Base-by-base conservation (phyloP, 2,329 filamentous ascomycete species). In the Dactylonectria macrodidyma region DNA sequence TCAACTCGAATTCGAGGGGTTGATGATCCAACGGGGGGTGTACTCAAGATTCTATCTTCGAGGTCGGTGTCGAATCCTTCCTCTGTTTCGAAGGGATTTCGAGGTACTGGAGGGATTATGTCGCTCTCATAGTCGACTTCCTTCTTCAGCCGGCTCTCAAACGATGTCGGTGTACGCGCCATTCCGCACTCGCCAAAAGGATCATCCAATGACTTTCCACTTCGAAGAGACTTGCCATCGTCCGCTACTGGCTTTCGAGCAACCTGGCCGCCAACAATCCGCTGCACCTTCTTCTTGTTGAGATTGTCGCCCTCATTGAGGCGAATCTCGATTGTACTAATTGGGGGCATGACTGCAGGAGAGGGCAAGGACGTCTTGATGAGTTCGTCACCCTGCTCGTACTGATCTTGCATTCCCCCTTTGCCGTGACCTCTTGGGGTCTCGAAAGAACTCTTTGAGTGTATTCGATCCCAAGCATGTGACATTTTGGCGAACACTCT, bases 51-150 rank as follows among this genome's bases (percentile, higher is more conserved):
- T 14, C 82, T 80, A 74, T 80, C 77, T 50, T 81, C 77, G 66
- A 84, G 78, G 60, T 83, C 73, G 60, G 74, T 72, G 48, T 82
- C 79, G 62, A 84, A 83, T 54, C 75, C 79, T 38, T 71, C 69
- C 70, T 84, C 83, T 5, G 77, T 68, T n/a, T 79, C 77, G 67
- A 85, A 83, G 66, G 77, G 78, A 34, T 71, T 72, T 30, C 48
- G 38, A 3, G 67, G 52, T 19, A 69, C 46, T 19, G 63, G 44
- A 12, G 41, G 61, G 16, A 63, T 59, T 5, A 4, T 48, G 30
- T 58, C 59, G 22, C 52, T 50, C 26, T 65, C 59, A 14, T 61
- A 58, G 9, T 59, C 54, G 26, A 51, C 30, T 4, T 59, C 66
- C 30, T 47, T 63, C 51, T 70, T 77, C 46, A 77, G 47, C n/a